A percentile compares a stretch with the other conserved stretches of the same genome.
These are phyloP conservation scores for Botrytis paeoniae DNA, from an alignment of 2,329 filamentous ascomycete species.

Conservation along the genomic window DNA sequence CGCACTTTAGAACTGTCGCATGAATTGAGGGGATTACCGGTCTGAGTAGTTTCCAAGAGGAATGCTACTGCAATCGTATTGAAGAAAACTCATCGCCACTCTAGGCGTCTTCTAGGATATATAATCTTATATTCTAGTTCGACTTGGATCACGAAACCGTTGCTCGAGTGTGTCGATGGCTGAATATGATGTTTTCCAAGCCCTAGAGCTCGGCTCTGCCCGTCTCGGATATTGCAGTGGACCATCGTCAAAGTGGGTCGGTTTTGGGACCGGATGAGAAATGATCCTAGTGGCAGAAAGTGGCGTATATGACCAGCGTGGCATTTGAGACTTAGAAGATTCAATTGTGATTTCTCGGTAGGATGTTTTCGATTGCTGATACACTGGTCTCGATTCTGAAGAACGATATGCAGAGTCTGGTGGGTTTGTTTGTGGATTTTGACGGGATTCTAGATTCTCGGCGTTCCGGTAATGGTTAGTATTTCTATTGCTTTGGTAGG, in stretches of 20 bases:
- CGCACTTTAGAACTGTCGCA: neutral
- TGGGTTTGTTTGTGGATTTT: neutral
- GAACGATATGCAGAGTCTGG: neutral
- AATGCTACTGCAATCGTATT: neutral
- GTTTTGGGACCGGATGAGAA: neutral
- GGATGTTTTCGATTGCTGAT: neutral
- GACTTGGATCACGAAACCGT: neutral
- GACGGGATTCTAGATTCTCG: neutral
- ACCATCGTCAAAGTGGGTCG: neutral
- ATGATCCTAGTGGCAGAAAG: neutral
- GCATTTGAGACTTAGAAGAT: neutral
- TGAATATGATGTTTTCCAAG: neutral
- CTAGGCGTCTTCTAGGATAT: neutral
- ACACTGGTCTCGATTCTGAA: neutral
- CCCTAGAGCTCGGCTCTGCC: neutral
- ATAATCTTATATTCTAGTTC: neutral
- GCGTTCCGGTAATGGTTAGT: neutral
- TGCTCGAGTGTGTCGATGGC: neutral
- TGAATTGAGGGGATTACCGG: neutral
- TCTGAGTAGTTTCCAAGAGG: neutral
- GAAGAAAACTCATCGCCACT: neutral
- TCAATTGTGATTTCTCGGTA: neutral
- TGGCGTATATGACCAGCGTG: conserved; percentile 7
- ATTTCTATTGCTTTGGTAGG: neutral
- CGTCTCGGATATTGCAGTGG: neutral